Evolutionary conservation across 176 grass and related monocot genomes (phyloP), one percentile per base, ranked within the genome.

Genomic region (Oryza meyeriana): DNA sequence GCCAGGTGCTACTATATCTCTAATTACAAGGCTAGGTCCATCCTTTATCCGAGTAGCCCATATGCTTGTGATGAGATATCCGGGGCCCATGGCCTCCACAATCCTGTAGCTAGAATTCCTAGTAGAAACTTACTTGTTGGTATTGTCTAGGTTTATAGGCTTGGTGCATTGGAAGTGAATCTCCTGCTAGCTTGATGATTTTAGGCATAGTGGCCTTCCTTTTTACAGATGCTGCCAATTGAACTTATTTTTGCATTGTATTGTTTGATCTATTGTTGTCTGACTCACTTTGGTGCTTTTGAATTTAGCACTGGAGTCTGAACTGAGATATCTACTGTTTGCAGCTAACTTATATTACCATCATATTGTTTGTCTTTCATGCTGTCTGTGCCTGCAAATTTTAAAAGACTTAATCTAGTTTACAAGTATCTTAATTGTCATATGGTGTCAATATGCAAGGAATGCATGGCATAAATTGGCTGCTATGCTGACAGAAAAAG

Each of bases 401-500:
- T 82, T 14, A 47, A 74, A 31, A n/a, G 20, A 74, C 7, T 50
- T 8, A 31, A 25, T 68, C 12, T 5, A 30, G 12, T 47, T 78
- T 82, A 82, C 47, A 62, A 38, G 52, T 50, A 69, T 26, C 10
- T 17, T 66, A 32, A 55, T 36, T 69, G 16, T 75, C 86, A 33
- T 70, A 39, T 76, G 50, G 65, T 64, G 6, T 47, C 48, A 71
- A 76, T 66, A 14, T 91, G 14, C 58, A 71, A 98, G 95, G 96
- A 99, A 99, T 90, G 93, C 96, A 48, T 99, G 96, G 96, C 73
- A 95, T 77, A 91, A 85, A 64, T 81, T 95, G 63, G 96, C 93
- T 84, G 68, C 89, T 65, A 94, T 92, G 96, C 93, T 89, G 68
- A 90, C 88, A 71, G 96, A 99, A 81, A 93, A 99, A 74, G 96